Base-by-base conservation (phyloP, 2,329 filamentous ascomycete genomes). In the Exophiala spinifera region DNA sequence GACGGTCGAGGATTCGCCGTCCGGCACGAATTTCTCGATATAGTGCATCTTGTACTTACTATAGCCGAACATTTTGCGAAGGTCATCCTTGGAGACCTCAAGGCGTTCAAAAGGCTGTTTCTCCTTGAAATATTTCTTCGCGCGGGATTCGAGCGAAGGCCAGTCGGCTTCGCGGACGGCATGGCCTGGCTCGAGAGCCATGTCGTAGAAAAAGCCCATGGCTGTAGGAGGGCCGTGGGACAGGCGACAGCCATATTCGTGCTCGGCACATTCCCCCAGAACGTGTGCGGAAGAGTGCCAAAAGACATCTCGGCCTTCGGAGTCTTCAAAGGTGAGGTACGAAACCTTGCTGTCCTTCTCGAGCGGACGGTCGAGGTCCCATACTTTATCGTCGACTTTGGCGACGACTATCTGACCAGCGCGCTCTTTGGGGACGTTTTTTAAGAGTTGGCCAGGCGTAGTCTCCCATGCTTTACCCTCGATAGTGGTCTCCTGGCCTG, bases 11-110 rank as follows among this genome's bases (percentile, higher is more conserved):
- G 82, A 89, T 52, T 90, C 91, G 64, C 90, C 91, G 64, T 96
- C 90, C 36, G 86, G 79, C 57, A 97, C 89, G 73, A 95, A 91
- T 77, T 91, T 88, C 65, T 90, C 87, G 76, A 99, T 97, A 72
- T 97, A 95, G 72, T 96, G 89, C 70, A 95, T 85, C 82, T 99
- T 97, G 79, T 96, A 97, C 72, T 94, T 94, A 81, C 95, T 96
- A 80, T 95, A 95, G 65, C 85, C 84, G 78, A 97, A 97, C 89
- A 97, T 96, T 70, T 96, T 90, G 49, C 94, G 82, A 47, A 97
- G 80, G 63, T 97, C 86, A 51, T 92, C 88, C 75, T 97, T 97
- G 62, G 88, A 88, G 68, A 96, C 82, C 61, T 87, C 87, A 45
- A 97, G 78, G 56, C 94, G 85, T 77, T 96, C 88, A 70, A 97